These are phyloP conservation scores for Penicillium frequentans DNA, from an alignment of 2,329 filamentous ascomycete genomes.

Conservation along the genomic window DNA sequence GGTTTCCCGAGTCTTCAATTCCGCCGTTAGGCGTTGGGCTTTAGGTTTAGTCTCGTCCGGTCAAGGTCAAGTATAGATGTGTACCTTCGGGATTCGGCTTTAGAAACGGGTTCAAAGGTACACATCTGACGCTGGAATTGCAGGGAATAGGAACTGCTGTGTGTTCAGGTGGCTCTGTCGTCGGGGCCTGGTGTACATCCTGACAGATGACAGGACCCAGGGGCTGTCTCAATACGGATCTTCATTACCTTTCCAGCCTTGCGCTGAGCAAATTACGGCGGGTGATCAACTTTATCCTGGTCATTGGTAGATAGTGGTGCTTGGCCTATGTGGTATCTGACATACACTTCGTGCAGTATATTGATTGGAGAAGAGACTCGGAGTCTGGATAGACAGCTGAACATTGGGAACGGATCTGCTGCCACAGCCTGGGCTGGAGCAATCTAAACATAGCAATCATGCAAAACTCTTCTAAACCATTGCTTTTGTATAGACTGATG, in stretches of 20 bases:
- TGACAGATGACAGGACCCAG: background rate
- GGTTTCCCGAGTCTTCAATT: background rate
- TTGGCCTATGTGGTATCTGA: background rate
- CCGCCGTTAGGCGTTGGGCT: background rate
- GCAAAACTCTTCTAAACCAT: constrained; percentile 26
- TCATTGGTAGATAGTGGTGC: background rate
- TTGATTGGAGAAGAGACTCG: background rate
- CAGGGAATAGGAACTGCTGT: background rate
- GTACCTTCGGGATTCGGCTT: background rate
- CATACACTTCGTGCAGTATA: background rate
- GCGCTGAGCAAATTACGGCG: background rate
- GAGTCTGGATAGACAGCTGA: background rate
- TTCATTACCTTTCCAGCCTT: background rate
- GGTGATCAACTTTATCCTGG: background rate
- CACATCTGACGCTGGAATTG: background rate
- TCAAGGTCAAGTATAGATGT: background rate
- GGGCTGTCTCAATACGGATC: background rate
- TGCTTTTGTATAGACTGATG: constrained; percentile 29
- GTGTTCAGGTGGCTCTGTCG: background rate
- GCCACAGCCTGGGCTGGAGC: background rate
- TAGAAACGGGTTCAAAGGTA: background rate
- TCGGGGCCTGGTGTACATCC: background rate
- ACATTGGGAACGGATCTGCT: background rate
- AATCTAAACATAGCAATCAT: background rate
- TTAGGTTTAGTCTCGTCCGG: background rate